Percentiles rank a stretch among this genome's conserved stretches.
Conservation (phyloP, 139 green algal genomes). For the Klebsormidium nitens region DNA sequence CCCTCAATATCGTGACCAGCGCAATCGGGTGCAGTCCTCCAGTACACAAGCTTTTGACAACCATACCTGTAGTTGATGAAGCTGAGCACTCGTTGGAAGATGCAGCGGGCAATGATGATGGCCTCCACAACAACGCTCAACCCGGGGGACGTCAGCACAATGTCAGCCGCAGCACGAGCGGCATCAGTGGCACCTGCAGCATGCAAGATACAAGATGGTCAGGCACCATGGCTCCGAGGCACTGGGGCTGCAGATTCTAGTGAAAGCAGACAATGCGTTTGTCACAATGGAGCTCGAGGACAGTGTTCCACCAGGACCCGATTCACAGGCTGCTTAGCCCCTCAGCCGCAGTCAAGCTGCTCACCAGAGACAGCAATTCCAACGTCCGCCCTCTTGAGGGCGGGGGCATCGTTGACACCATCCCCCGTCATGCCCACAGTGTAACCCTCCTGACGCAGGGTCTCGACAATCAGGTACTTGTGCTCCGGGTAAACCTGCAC, state of each 20-base stretch:
- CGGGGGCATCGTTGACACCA: slow-evolving; percentile 85
- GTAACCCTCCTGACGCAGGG: slow-evolving; percentile 41
- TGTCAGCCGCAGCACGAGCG: slow-evolving; percentile 78
- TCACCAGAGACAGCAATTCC: slow-evolving; percentile 77
- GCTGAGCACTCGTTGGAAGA: slow-evolving; percentile 29
- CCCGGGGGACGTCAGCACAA: slow-evolving; percentile 77
- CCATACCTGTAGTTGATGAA: slow-evolving; percentile 31
- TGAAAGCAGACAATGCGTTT: too few relatives aligned
- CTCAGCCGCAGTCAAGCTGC: too few relatives aligned
- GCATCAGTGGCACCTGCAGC: slow-evolving; percentile 78
- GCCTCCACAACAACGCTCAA: slow-evolving; percentile 66
- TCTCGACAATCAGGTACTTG: slow-evolving; percentile 77
- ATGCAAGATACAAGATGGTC: too few relatives aligned
- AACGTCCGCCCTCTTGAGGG: slow-evolving; percentile 76
- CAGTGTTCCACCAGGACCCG: too few relatives aligned
- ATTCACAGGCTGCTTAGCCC: too few relatives aligned
- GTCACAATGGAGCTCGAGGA: too few relatives aligned
- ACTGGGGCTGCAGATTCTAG: too few relatives aligned
- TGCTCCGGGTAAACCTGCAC: slow-evolving; percentile 70
- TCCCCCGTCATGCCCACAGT: slow-evolving; percentile 78
- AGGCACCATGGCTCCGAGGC: too few relatives aligned
- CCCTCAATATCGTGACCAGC: too few relatives aligned
- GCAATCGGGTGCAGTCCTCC: too few relatives aligned
- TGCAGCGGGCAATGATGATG: slow-evolving; percentile 12
- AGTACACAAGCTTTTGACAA: too few relatives aligned